Percentiles rank a stretch among this genome's conserved stretches.
Evolutionary conservation across 495 filamentous ascomycete species (phyloP).

Genomic region (Neurospora pannonica): DNA sequence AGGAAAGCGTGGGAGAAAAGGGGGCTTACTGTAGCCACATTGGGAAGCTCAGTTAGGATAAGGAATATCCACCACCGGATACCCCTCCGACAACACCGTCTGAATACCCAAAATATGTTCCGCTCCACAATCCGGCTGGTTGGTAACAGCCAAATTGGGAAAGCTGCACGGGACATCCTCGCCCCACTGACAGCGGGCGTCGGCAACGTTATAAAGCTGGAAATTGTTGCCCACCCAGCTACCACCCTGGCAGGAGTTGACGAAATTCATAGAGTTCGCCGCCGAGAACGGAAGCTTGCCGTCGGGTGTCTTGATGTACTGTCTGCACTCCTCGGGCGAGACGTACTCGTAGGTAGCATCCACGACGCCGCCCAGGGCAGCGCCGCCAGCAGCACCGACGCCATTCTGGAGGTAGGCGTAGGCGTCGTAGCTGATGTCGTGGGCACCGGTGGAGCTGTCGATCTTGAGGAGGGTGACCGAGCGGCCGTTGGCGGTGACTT

Average conservation of each 20-base stretch:
- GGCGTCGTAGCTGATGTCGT: conserved; percentile 36
- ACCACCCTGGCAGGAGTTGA: conserved; percentile 20
- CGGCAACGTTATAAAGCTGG: conserved; percentile 28
- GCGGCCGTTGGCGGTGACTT: conserved; percentile 24
- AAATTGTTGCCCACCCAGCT: conserved; percentile 29
- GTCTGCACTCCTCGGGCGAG: conserved; percentile 22
- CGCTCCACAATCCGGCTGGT: conserved; percentile 3
- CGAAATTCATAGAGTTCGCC: conserved; percentile 35
- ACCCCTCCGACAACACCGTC: neutral
- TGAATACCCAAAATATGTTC: neutral
- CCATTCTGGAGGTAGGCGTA: conserved; percentile 35
- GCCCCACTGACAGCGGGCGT: conserved; percentile 26
- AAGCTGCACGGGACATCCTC: conserved; percentile 27
- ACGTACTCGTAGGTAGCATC: conserved; percentile 21
- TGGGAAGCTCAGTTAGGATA: neutral
- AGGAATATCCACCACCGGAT: neutral
- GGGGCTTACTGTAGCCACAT: neutral
- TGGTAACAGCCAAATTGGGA: conserved; percentile 24
- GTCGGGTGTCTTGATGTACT: conserved; percentile 12
- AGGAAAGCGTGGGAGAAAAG: neutral
- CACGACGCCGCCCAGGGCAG: conserved; percentile 23
- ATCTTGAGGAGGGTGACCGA: conserved; percentile 32
- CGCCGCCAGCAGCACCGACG: conserved; percentile 18
- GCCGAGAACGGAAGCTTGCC: conserved; percentile 30
- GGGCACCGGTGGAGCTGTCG: conserved; percentile 32